Conservation (phyloP, 257 asterid genomes). For the Datura wrightii region DNA sequence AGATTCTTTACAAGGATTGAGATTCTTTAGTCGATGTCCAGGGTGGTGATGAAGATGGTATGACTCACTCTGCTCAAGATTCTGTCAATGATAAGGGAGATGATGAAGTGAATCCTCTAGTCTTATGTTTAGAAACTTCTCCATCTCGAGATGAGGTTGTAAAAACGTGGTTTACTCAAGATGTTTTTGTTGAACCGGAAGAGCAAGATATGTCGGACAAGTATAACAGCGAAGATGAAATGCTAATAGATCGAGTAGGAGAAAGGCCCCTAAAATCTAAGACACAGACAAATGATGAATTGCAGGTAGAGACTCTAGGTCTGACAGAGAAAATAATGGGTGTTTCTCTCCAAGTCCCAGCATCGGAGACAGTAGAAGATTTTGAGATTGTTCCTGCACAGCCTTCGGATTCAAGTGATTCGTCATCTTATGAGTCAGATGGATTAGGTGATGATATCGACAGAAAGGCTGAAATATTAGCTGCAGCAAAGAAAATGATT, state of each 20-base stretch:
- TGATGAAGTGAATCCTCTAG: constrained; percentile 73
- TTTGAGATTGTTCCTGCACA: constrained; percentile 88
- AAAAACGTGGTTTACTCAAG: constrained; percentile 85
- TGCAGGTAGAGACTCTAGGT: constrained; percentile 29
- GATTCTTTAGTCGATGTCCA: constrained; percentile 14
- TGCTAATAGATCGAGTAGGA: constrained; percentile 47
- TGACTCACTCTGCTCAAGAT: constrained; percentile 64
- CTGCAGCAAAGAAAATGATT: constrained; percentile 81
- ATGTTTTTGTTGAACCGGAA: constrained; percentile 70
- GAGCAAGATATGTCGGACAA: constrained; percentile 53
- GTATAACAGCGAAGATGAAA: constrained; percentile 76
- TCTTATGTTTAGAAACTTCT: constrained; percentile 69
- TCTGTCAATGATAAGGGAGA: constrained; percentile 61
- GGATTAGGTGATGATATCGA: constrained; percentile 40
- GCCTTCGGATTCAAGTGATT: constrained; percentile 67
- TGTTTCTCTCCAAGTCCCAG: constrained; percentile 21
- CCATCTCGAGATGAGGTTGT: constrained; percentile 80
- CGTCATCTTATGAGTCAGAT: constrained; percentile 62
- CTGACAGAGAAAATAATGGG: constrained; percentile 24
- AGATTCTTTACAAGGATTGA: too few relatives aligned
- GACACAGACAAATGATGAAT: constrained; percentile 37
- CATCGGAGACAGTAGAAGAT: constrained; percentile 47
- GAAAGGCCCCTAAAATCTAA: constrained; percentile 23
- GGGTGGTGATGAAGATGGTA: constrained; percentile 50
- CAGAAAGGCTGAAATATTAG: constrained; percentile 79